Base-by-base conservation (phyloP, 2,329 filamentous ascomycete species). In the Teratosphaeria pseudoeucalypti region DNA sequence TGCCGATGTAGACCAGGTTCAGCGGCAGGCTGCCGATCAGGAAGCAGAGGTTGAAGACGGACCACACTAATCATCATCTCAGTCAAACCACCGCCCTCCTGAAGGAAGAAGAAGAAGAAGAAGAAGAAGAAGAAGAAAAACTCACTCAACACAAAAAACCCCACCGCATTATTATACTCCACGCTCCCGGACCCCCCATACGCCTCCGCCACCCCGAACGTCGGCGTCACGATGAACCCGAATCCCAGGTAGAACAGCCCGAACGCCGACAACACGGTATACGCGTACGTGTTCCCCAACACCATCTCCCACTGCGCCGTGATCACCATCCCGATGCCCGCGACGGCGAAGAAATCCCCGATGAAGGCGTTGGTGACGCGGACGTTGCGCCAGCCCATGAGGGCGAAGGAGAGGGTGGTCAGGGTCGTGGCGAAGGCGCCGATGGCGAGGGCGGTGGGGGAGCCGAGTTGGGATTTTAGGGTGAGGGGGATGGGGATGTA, bases 231-330 rank as follows among this genome's bases (percentile, higher is more conserved):
- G 23, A 80, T 75, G 3, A 78, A 75, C 4, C 77, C 79, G 54
- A 78, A 81, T 1, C 78, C 78, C 23, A 73, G 75, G 58, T 81
- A 80, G 65, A 81, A 81, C 16, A 81, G 72, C 76, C 81, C 79
- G 61, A 83, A 83, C 6, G 80, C 80, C 60, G 77, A 78, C 39
- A 82, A 75, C 0, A 81, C 78, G 0, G 79, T 82, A 59, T 83
- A 83, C 0, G 75, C 75, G 58, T 81, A 71, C 0, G 76, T 77
- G 57, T 83, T 82, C 0, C 81, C 81, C 11, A 76, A 70, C 0
- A 78, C 75, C 0, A 83, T 67, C 64, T 82, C 80, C 81, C 81
- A 83, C 63, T 83, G 80, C 5, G 81, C 81, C 0, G 79, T 78
- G 1, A 84, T 71, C 0, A 83, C 72, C 61, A 84, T 74, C 0